Evolutionary conservation across 202 grass and related monocot genomes (phyloP).

Genomic region (Tripidium arundinaceum): DNA sequence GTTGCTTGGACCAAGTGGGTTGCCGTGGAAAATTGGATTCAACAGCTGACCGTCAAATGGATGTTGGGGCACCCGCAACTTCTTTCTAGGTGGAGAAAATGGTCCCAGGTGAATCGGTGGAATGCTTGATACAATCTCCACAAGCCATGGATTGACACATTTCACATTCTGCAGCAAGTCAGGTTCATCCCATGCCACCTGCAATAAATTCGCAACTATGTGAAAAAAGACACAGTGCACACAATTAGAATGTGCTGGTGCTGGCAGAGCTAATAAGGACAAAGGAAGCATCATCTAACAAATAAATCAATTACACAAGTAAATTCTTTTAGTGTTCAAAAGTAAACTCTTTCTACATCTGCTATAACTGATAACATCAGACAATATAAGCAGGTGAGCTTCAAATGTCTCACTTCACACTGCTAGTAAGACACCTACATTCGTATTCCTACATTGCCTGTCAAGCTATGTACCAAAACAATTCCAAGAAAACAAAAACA

Average conservation of each 20-base stretch:
- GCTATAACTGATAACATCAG: background rate
- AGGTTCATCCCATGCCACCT: conserved; percentile 87
- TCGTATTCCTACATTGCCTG: background rate
- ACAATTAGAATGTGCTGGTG: background rate
- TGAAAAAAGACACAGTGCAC: background rate
- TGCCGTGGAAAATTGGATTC: conserved; percentile 46
- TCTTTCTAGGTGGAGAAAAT: conserved; percentile 67
- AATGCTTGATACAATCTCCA: conserved; percentile 74
- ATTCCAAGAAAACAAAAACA: background rate
- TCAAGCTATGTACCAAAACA: background rate
- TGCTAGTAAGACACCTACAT: background rate
- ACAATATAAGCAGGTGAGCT: background rate
- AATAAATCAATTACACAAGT: conserved; percentile 1
- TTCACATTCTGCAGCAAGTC: conserved; percentile 73
- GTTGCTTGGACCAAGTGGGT: conserved; percentile 55
- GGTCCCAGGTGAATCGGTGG: conserved; percentile 59
- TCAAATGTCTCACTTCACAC: background rate
- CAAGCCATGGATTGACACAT: conserved; percentile 70
- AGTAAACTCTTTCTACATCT: background rate
- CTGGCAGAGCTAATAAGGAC: background rate
- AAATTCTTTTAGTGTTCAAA: background rate
- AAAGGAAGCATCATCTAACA: background rate
- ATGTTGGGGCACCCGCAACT: conserved; percentile 51
- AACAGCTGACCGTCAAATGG: conserved; percentile 56
- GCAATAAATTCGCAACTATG: conserved; percentile 30